Conservation (phyloP, 1,139 yeast species). For the Suhomyces terraborum region DNA sequence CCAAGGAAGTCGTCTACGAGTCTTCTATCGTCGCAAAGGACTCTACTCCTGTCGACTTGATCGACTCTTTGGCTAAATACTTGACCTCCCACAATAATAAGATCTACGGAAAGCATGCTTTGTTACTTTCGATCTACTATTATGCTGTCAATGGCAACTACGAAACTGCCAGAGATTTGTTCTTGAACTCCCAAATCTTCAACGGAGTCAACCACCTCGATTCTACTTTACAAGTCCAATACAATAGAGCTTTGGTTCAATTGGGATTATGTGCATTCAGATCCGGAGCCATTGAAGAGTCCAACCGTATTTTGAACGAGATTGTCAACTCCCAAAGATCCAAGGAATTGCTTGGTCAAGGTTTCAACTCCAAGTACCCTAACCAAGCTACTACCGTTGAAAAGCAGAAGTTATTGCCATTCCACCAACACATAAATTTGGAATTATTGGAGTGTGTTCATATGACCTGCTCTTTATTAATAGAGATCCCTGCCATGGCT, state of each 20-base stretch:
- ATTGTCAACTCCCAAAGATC: conserved; percentile 83
- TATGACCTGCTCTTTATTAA: conserved; percentile 84
- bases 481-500: conserved; percentile 86
- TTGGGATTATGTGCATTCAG: conserved; percentile 96
- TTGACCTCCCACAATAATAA: conserved; percentile 68
- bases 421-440: conserved; percentile 96
- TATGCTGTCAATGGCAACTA: conserved; percentile 87
- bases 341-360: conserved; percentile 94
- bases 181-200: conserved; percentile 83
- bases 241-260: conserved; percentile 94
- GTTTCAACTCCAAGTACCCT: conserved; percentile 69
- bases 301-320: conserved; percentile 87
- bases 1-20: conserved; percentile 50
- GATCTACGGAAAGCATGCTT: conserved; percentile 77
- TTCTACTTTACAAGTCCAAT: conserved; percentile 82
- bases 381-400: conserved; percentile 60
- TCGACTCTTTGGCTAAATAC: conserved; percentile 65
- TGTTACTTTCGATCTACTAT: conserved; percentile 84
- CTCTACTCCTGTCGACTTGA: conserved; percentile 45
- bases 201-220: conserved; percentile 82
- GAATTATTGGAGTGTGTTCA: conserved; percentile 94
- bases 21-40: conserved; percentile 39
- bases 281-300: conserved; percentile 79
- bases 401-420: conserved; percentile 87
- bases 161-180: conserved; percentile 81